These are phyloP conservation scores for Camelina hispida DNA, from an alignment of 345 rosid genomes.

Conservation along the genomic window DNA sequence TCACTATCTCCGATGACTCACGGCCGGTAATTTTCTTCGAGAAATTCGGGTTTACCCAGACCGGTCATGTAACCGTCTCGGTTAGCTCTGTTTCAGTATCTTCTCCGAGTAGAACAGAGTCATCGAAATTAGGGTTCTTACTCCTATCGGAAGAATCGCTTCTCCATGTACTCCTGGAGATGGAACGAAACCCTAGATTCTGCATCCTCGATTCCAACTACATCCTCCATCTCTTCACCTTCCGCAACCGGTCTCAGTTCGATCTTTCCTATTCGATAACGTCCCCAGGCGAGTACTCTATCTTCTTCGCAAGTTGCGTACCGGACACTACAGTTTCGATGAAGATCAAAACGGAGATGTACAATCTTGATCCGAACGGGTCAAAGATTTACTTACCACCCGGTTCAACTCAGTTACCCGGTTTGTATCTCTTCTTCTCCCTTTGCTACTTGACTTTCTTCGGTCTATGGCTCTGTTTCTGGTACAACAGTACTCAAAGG, in stretches of 20 bases:
- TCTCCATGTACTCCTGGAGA: slow-evolving; percentile 62
- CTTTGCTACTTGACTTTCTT: slow-evolving; percentile 55
- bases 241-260: slow-evolving; percentile 67
- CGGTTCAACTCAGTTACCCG: slow-evolving; percentile 72
- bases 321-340: slow-evolving; percentile 67
- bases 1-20: slow-evolving; percentile 54
- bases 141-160: slow-evolving; percentile 73
- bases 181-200: slow-evolving; percentile 59
- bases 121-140: slow-evolving; percentile 76
- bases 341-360: slow-evolving; percentile 69
- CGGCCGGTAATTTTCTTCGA: slow-evolving; percentile 82
- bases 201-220: slow-evolving; percentile 77
- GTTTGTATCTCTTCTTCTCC: slow-evolving; percentile 54
- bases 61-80: slow-evolving; percentile 63
- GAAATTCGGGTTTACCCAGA: slow-evolving; percentile 71
- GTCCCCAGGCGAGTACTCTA: slow-evolving; percentile 51
- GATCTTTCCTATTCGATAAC: slow-evolving; percentile 54
- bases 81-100: slow-evolving; percentile 59
- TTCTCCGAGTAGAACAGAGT: slow-evolving; percentile 33
- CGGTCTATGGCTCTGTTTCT: slow-evolving; percentile 58
- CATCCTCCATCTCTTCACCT: slow-evolving; percentile 56
- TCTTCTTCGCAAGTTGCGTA: slow-evolving; percentile 20
- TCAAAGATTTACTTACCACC: slow-evolving; percentile 62
- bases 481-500: slow-evolving; percentile 49
- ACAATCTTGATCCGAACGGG: slow-evolving; percentile 57